Evolutionary conservation across 225 moss, liverwort and hornwort genomes (phyloP), one percentile per base, ranked within the genome.

Genomic region (Marchantia polymorpha): DNA sequence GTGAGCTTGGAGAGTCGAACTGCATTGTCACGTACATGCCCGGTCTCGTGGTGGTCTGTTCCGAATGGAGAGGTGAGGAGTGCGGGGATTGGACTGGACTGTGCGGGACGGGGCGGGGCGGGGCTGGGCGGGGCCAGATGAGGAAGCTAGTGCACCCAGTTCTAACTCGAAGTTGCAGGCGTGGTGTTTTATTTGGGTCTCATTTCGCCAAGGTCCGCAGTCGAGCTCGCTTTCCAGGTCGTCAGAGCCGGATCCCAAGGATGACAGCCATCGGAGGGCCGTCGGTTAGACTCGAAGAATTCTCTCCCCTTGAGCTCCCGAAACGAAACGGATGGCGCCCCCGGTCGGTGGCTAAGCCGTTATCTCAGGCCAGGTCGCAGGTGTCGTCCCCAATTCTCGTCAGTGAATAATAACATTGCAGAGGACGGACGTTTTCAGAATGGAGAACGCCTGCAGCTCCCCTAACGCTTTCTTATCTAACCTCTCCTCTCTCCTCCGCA

Each of bases 161-260:
- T 69, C 25, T 50, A 26, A 9, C 52, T 75, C 27, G 46, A 19
- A 27, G 26, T 29, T 69, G 74, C 80, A 81, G 81, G 81, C 77
- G 80, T 86, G 69, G 78, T 78, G 46, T 86, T 70, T 81, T 23
- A 69, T 79, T 83, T 81, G 83, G 77, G 81, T 81, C 78, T 78
- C 78, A 81, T 78, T 83, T 86, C 78, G 86, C 78, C 86, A 78
- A 59, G 58, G 64, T 85, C 66, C 30, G 58, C 76, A 78, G 23
- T 69, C 64, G 15, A 80, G 72, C 75, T 59, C 20, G 55, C 58
- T 75, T 75, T 39, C 58, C 75, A 31, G 30, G 75, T 58, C 39
- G 58, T 39, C 39, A 60, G 13, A 59, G 22, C 22, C 75, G 20
- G 59, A 22, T 27, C 3, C 12, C 23, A 27, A 65, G 65, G 1